Conservation (phyloP, 163 green algal genomes). For the Volvox carteri region DNA sequence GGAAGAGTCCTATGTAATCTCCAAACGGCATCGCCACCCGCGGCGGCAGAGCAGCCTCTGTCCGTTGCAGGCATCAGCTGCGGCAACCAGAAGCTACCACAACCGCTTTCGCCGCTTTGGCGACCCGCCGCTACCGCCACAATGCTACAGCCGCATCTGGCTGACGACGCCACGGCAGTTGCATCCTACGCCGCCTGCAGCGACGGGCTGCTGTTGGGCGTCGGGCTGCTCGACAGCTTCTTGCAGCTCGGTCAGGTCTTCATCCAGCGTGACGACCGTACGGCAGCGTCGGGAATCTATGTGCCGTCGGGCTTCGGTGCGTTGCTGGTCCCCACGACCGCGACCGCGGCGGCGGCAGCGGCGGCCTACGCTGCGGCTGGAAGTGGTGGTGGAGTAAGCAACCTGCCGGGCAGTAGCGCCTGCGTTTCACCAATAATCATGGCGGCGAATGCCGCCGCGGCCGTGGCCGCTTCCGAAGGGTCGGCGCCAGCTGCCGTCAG, state of each 20-base stretch:
- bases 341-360: not conserved
- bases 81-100: no score
- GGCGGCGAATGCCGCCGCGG: not conserved
- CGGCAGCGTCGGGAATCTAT: slow-evolving; percentile 57
- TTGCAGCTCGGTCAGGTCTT: slow-evolving; percentile 76
- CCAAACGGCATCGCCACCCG: not conserved
- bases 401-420: slow-evolving; percentile 5
- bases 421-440: not conserved
- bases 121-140: not conserved
- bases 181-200: not conserved
- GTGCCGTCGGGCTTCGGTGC: slow-evolving; percentile 74
- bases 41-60: no score
- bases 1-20: not conserved
- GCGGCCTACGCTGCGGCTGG: not conserved
- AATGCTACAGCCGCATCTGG: slow-evolving; percentile 37
- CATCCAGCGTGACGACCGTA: slow-evolving; percentile 12
- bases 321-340: slow-evolving; percentile 30
- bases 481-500: slow-evolving; percentile 32
- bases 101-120: not conserved
- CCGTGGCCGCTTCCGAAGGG: not conserved
- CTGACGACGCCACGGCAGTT: slow-evolving; percentile 35
- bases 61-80: no score
- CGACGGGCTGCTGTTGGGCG: slow-evolving; percentile 63
- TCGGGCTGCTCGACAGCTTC: slow-evolving; percentile 75
- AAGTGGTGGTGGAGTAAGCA: not conserved